Evolutionary conservation across 2,329 filamentous ascomycete genomes (phyloP).

Genomic region (Drechmeria coniospora): DNA sequence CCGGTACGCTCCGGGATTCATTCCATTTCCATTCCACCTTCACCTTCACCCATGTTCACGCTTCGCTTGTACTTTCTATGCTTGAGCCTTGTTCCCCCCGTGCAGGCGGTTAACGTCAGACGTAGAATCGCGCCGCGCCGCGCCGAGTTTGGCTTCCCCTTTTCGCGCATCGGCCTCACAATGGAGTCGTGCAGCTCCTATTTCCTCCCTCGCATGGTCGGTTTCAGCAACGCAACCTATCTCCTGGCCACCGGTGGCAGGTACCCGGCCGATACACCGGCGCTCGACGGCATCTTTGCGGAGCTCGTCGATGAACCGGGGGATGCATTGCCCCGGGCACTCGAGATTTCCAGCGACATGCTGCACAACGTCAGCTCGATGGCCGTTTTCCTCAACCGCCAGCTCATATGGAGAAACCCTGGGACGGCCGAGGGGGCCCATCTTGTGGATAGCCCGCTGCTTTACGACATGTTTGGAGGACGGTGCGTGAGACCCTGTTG

Average conservation of each 20-base stretch:
- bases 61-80: too few species aligned
- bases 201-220: constrained; percentile 6
- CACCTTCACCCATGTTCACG: too few species aligned
- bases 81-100: neutral
- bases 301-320: constrained; percentile 2
- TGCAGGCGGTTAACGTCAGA: neutral
- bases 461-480: constrained; percentile 1
- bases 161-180: constrained; percentile 5
- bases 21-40: too few species aligned
- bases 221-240: constrained; percentile 5
- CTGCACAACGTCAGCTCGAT: constrained; percentile 3
- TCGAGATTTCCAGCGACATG: constrained; percentile 3
- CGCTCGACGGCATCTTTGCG: constrained; percentile 1
- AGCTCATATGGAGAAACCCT: constrained; percentile 5
- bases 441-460: constrained; percentile 3
- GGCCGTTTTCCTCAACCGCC: constrained; percentile 2
- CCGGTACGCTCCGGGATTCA: constrained; percentile 2
- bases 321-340: constrained; percentile 3
- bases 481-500: neutral
- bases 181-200: constrained; percentile 7
- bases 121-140: constrained; percentile 1
- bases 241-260: constrained; percentile 4
- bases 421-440: constrained; percentile 2
- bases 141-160: constrained; percentile 6
- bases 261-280: constrained; percentile 1